Evolutionary conservation across 176 grass and related monocot species (phyloP).

Genomic region (Coix lacrymajobi): DNA sequence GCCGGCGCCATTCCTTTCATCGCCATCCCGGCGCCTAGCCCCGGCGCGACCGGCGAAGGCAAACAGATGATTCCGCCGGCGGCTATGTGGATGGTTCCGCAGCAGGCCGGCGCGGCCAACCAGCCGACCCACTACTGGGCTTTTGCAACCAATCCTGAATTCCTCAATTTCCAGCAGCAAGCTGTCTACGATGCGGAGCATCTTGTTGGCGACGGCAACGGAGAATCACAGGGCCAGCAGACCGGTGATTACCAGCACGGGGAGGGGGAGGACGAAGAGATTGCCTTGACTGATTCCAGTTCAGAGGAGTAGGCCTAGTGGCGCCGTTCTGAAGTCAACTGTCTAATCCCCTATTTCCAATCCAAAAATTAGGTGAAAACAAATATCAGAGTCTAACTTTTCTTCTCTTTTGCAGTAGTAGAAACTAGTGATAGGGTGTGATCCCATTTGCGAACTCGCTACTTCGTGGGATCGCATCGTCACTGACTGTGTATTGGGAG

Average conservation of each 20-base stretch:
- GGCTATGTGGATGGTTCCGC: conserved; percentile 70
- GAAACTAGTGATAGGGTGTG: too few species aligned
- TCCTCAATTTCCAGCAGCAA: conserved; percentile 33
- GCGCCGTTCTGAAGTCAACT: background rate
- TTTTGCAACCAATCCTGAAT: conserved; percentile 43
- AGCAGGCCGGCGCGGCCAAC: conserved; percentile 16
- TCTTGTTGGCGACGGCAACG: background rate
- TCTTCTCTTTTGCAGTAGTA: too few species aligned
- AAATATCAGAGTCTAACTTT: too few species aligned
- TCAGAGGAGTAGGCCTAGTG: conserved; percentile 43
- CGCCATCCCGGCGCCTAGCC: conserved; percentile 26
- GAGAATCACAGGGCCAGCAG: conserved; percentile 26
- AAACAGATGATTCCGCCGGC: conserved; percentile 35
- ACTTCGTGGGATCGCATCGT: too few species aligned
- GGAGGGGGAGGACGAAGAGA: conserved; percentile 35
- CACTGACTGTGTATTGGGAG: too few species aligned
- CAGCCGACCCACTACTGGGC: conserved; percentile 46
- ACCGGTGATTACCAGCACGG: background rate
- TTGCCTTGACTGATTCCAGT: conserved; percentile 45
- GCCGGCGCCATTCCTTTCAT: conserved; percentile 52
- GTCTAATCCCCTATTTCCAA: too few species aligned
- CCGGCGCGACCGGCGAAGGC: conserved; percentile 1
- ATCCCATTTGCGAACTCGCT: too few species aligned
- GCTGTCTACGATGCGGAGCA: background rate
- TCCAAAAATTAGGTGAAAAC: too few species aligned